Percentiles rank a stretch among this genome's conserved stretches.
phyloP scores from a whole-genome alignment of 2,329 filamentous ascomycete species.

The Ophiocordyceps camponoti-saundersi region DNA sequence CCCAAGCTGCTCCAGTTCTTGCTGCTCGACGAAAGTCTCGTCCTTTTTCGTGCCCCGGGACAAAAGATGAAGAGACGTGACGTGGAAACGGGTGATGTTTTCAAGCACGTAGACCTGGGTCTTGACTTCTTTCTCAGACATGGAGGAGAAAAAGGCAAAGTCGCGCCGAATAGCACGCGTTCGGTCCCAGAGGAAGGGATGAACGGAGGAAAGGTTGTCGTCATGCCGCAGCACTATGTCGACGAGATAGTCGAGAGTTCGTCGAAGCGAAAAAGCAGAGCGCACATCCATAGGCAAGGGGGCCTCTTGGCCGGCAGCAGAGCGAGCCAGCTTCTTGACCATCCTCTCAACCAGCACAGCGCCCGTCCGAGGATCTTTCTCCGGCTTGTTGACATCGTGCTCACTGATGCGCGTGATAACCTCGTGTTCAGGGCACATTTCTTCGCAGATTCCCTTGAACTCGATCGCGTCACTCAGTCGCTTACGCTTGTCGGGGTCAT shows the following conservation, averaged over 20 bases:
- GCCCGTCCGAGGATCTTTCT: slow-evolving; percentile 28
- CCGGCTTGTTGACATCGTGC: slow-evolving; percentile 36
- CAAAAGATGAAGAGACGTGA: slow-evolving; percentile 45
- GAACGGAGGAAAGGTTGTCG: slow-evolving; percentile 34
- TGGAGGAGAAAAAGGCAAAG: slow-evolving; percentile 48
- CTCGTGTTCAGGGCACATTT: slow-evolving; percentile 55
- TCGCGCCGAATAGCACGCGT: slow-evolving; percentile 51
- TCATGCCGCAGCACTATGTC: slow-evolving; percentile 39
- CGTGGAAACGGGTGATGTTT: slow-evolving; percentile 50
- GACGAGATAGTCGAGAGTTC: slow-evolving; percentile 46
- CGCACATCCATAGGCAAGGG: slow-evolving; percentile 52
- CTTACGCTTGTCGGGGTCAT: slow-evolving; percentile 47
- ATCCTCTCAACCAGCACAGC: slow-evolving; percentile 35
- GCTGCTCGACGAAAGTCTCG: slow-evolving; percentile 47
- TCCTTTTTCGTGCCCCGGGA: slow-evolving; percentile 36
- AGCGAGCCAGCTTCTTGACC: slow-evolving; percentile 51
- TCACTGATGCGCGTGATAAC: slow-evolving; percentile 45
- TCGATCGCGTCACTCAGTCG: slow-evolving; percentile 45
- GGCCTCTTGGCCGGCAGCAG: slow-evolving; percentile 50
- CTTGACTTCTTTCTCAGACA: slow-evolving; percentile 37
- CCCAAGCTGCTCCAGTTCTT: slow-evolving; percentile 50
- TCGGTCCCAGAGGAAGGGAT: slow-evolving; percentile 52
- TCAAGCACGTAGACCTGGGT: slow-evolving; percentile 48
- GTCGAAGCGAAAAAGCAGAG: slow-evolving; percentile 38
- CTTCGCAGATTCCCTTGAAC: slow-evolving; percentile 51